phyloP scores from a whole-genome alignment of 495 filamentous ascomycete species.

The Xanthoparmelia taractica region DNA sequence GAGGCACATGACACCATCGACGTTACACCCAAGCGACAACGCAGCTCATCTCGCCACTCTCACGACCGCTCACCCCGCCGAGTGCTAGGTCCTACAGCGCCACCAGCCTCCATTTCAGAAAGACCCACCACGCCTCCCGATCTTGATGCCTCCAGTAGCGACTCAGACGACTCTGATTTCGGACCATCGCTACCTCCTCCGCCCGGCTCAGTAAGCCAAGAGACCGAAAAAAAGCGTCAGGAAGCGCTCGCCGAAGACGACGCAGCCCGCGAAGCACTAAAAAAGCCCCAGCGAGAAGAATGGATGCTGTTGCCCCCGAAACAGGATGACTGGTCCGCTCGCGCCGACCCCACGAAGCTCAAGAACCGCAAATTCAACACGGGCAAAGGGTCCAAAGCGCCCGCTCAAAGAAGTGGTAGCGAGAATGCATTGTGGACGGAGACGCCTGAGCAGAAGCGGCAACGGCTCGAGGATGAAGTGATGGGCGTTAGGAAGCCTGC shows the following conservation, averaged over 20 bases:
- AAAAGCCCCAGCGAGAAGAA: constrained; percentile 60
- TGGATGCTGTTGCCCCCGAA: constrained; percentile 92
- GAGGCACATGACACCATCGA: constrained; percentile 24
- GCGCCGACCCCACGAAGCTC: constrained; percentile 77
- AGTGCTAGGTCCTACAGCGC: constrained; percentile 44
- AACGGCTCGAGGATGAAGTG: constrained; percentile 74
- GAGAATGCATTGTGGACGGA: constrained; percentile 78
- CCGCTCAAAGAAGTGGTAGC: constrained; percentile 24
- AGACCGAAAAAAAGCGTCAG: constrained; percentile 22
- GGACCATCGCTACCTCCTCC: constrained; percentile 72
- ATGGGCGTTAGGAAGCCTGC: constrained; percentile 56
- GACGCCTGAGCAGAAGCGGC: constrained; percentile 74
- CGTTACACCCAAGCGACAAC: constrained; percentile 18
- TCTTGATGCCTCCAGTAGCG: constrained; percentile 38
- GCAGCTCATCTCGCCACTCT: constrained; percentile 27
- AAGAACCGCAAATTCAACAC: constrained; percentile 78
- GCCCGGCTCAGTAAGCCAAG: constrained; percentile 26
- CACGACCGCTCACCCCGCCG: constrained; percentile 38
- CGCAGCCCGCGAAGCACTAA: constrained; percentile 30
- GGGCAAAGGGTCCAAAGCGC: constrained; percentile 50
- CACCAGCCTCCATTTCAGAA: constrained; percentile 48
- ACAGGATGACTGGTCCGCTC: constrained; percentile 50
- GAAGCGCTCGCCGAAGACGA: constrained; percentile 22
- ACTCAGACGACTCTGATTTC: constrained; percentile 56
- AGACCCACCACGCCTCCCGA: constrained; percentile 30